These are phyloP conservation scores for Salix udensis DNA, from an alignment of 345 rosid species.

Conservation along the genomic window DNA sequence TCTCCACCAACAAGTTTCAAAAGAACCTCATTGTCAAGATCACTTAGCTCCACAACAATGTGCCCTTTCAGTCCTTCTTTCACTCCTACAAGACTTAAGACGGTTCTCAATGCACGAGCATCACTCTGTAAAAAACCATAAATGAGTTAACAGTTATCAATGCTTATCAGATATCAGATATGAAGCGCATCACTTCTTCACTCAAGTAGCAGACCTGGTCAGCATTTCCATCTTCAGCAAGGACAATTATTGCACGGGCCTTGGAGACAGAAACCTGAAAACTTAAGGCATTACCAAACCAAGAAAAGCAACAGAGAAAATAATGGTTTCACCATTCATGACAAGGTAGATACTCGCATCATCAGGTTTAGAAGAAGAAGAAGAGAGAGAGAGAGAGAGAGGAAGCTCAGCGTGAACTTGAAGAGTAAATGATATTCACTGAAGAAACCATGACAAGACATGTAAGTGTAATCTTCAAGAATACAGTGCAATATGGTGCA, in stretches of 20 bases:
- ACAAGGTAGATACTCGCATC: background rate
- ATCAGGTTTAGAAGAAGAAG: background rate
- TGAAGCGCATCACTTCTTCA: slow-evolving; percentile 7
- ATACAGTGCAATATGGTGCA: background rate
- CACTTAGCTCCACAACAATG: slow-evolving; percentile 71
- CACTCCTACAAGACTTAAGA: slow-evolving; percentile 67
- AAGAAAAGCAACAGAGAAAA: slow-evolving; percentile 3
- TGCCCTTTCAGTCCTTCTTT: slow-evolving; percentile 73
- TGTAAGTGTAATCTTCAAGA: background rate
- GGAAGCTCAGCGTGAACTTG: background rate
- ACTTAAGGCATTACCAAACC: slow-evolving; percentile 13
- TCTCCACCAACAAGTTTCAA: slow-evolving; percentile 80
- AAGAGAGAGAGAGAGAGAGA: background rate
- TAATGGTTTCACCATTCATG: slow-evolving; percentile 2
- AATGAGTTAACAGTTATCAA: slow-evolving; percentile 19
- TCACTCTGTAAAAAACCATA: slow-evolving; percentile 50
- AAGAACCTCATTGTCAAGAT: slow-evolving; percentile 72
- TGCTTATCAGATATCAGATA: slow-evolving; percentile 6
- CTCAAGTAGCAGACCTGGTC: slow-evolving; percentile 57
- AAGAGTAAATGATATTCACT: background rate
- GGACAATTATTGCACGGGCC: slow-evolving; percentile 66
- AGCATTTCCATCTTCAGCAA: slow-evolving; percentile 79
- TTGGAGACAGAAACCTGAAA: slow-evolving; percentile 71
- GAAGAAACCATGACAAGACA: background rate
- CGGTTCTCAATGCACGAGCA: slow-evolving; percentile 77